phyloP scores from a whole-genome alignment of 345 rosid genomes.

The Pugionium cornutum region DNA sequence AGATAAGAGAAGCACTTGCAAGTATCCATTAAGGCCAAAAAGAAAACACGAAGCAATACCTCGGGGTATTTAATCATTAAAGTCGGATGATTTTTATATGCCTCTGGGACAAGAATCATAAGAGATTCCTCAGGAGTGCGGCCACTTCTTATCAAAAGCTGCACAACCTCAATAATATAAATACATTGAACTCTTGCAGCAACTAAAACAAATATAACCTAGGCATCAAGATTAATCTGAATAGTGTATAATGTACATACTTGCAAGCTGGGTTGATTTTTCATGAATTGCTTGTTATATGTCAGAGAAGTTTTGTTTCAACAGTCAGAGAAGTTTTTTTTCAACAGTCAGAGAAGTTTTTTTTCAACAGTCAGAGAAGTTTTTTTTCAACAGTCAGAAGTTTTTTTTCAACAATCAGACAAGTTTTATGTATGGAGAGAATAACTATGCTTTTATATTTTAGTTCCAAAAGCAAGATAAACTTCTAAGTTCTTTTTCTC shows the following conservation, averaged over 20 bases:
- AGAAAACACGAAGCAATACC: conserved; percentile 48
- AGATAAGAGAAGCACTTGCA: conserved; percentile 29
- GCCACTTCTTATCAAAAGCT: conserved; percentile 96
- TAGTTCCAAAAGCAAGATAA: conserved; percentile 22
- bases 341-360: no score
- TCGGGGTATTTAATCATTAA: conserved; percentile 85
- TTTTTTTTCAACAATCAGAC: background rate
- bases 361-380: no score
- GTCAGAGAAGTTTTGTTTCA: background rate
- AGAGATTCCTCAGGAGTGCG: conserved; percentile 90
- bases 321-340: no score
- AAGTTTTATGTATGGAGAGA: conserved; percentile 1
- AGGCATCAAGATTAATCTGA: background rate
- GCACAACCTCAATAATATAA: conserved; percentile 34
- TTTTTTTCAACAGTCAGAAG: no score
- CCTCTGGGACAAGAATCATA: conserved; percentile 99
- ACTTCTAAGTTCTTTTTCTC: conserved; percentile 5
- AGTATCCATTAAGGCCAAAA: conserved; percentile 6
- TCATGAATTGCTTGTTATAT: background rate
- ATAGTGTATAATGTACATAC: background rate
- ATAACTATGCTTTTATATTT: conserved; percentile 12
- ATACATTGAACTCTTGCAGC: conserved; percentile 7
- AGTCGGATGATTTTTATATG: conserved; percentile 96
- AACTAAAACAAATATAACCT: background rate
- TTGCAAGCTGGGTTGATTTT: background rate